Base-by-base conservation (phyloP, 2,329 filamentous ascomycete genomes). In the Alternaria ethzedia region DNA sequence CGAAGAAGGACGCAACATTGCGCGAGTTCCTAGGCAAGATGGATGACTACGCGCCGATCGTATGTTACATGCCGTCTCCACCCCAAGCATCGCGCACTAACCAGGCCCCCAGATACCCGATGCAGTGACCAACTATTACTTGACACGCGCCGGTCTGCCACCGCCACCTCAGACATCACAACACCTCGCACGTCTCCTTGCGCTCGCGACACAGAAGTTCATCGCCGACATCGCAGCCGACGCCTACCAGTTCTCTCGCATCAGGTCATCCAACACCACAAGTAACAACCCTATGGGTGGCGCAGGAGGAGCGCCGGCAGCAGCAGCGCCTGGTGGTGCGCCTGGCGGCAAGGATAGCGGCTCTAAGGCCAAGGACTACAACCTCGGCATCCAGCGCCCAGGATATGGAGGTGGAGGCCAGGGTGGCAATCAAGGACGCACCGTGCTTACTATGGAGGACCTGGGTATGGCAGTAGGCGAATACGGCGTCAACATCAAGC, bases 151-250 rank as follows among this genome's bases (percentile, higher is more conserved):
- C 69, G 96, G 96, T 57, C 92, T 99, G 5, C 94, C 96, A 32
- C 95, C 95, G 2, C 94, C 95, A 44, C 94, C 93, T 0, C 91
- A 96, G 73, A 97, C 94, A 56, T 93, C 97, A 74, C 91, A 91
- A 20, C 93, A 94, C 62, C 91, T 99, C 26, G 93, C 95, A 21
- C 93, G 95, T 51, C 91, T 99, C 4, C 91, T 99, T 46, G 95
- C 96, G 3, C 91, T 99, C 9, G 96, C 96, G n/a, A 97, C 96
- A 0, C 96, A 99, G 78, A 99, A 99, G 79, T 99, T 99, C 85
- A 92, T 99, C 74, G 94, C 96, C 63, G 96, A 99, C 80, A 93
- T 99, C 69, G 96, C 96, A 2, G 94, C 96, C 61, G 96, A 99
- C 80, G 94, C 96, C 3, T 99, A 99, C 81, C 96, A 99, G 82